phyloP scores from a whole-genome alignment of 352 stramenopile genomes.

The Phytophthora boehmeriae region DNA sequence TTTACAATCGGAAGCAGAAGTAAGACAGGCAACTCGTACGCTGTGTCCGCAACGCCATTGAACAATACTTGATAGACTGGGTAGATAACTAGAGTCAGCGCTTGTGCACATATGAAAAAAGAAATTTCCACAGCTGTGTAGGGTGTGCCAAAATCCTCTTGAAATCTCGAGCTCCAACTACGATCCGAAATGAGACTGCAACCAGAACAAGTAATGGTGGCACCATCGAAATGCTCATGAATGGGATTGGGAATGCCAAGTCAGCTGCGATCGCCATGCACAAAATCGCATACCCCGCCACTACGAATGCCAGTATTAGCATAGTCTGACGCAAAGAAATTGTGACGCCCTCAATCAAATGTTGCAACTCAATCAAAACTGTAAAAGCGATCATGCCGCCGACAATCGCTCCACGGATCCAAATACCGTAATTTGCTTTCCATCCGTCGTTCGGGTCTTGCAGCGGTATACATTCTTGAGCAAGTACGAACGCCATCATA shows the following conservation, averaged over 20 bases:
- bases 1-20: slow-evolving; percentile 21
- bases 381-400: slow-evolving; percentile 15
- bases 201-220: slow-evolving; percentile 13
- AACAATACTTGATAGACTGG: slow-evolving; percentile 20
- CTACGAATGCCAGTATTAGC: slow-evolving; percentile 14
- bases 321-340: slow-evolving; percentile 5
- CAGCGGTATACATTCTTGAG: slow-evolving; percentile 16
- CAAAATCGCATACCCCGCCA: slow-evolving; percentile 10
- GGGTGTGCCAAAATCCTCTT: slow-evolving; percentile 11
- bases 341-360: slow-evolving; percentile 17
- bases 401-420: slow-evolving; percentile 12
- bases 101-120: slow-evolving; percentile 23
- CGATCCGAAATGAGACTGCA: slow-evolving; percentile 12
- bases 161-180: slow-evolving; percentile 4
- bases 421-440: slow-evolving; percentile 21
- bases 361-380: slow-evolving; percentile 11
- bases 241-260: slow-evolving; percentile 21
- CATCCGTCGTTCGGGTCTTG: slow-evolving; percentile 16
- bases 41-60: slow-evolving; percentile 2
- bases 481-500: slow-evolving; percentile 21
- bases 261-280: slow-evolving; percentile 9
- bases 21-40: slow-evolving; percentile 10
- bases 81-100: slow-evolving; percentile 19
- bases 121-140: slow-evolving; percentile 17
- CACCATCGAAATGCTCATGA: slow-evolving; percentile 27